Conservation (phyloP, 2,329 filamentous ascomycete species). For the Elsinoe australis region DNA sequence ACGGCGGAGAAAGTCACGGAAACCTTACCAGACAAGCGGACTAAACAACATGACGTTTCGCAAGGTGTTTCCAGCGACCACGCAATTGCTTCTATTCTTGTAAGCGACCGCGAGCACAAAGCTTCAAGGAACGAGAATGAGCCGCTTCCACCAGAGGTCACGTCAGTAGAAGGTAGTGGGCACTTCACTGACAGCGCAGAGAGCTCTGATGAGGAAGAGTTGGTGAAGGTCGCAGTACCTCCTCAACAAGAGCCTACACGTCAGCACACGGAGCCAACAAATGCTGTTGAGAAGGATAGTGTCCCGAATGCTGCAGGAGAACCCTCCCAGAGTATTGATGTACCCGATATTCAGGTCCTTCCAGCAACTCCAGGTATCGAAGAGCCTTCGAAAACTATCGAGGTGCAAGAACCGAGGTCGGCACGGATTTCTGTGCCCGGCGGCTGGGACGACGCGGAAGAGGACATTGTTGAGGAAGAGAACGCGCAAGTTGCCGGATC, state of each 20-base stretch:
- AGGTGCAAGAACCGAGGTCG: not conserved
- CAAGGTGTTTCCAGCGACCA: constrained; percentile 54
- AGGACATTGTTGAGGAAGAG: constrained; percentile 9
- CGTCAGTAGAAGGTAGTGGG: constrained; percentile 58
- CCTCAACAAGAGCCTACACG: not conserved
- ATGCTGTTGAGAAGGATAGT: not conserved
- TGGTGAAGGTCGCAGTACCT: not conserved
- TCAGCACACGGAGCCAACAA: no score
- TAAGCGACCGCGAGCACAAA: constrained; percentile 47
- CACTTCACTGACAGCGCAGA: constrained; percentile 51
- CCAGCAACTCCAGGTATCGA: constrained; percentile 32
- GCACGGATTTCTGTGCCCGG: constrained; percentile 16
- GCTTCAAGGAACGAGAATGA: constrained; percentile 41
- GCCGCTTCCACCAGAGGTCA: constrained; percentile 63
- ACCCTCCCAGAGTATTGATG: constrained; percentile 18
- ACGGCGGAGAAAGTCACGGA: constrained; percentile 48
- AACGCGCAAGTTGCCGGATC: not conserved
- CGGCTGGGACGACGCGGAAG: constrained; percentile 18
- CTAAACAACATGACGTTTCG: constrained; percentile 28
- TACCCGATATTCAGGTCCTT: constrained; percentile 29
- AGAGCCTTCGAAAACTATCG: constrained; percentile 5
- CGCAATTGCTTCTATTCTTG: constrained; percentile 49
- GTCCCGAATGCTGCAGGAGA: not conserved
- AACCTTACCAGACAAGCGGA: constrained; percentile 34
- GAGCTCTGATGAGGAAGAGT: constrained; percentile 19